Base-by-base conservation (phyloP, 805 yeast genomes). In the Nakazawaea anatomiae region DNA sequence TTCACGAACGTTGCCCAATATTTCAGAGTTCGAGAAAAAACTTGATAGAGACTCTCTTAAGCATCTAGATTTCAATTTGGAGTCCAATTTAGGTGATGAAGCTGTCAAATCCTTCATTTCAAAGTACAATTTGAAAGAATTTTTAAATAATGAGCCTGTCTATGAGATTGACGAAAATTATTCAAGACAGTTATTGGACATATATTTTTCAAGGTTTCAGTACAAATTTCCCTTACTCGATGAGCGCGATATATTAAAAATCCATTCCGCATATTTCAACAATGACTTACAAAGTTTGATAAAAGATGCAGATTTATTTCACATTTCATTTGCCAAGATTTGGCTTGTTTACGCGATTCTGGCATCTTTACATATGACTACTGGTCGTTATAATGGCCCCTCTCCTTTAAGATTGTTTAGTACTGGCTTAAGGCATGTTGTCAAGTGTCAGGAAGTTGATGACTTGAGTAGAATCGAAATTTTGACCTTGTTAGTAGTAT, bases 341-440 rank as follows among this genome's bases (percentile, higher is more conserved):
- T 79, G 80, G 77, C 58, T 80, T 52, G 70, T 80, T 7, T 78
- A 73, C 60, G 72, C 81, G 18, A 73, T 80, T 11, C 69, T 78
- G 47, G 75, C 83, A 1, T 70, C 78, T 55, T 58, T 80, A 9
- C 77, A 76, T 58, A 76, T 73, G 69, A 71, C 83, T 1, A 76
- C 83, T 1, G 84, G 83, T 8, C 74, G 75, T 52, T 80, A 80
- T 58, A 67, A 63, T 49, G 83, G 83, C 4, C 75, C 82, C 14
- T 73, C 74, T 14, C 83, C 87, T 5, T 72, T 71, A 31, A 63
- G 82, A 51, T 78, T 78, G 56, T 80, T 82, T 59, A 74, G 84
- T 18, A 77, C 82, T 8, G 85, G 87, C 1, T 66, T 82, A 39
- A 68, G 86, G 48, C 81, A 80, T 58, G 70, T 79, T 4, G 68